Percentiles rank a stretch among this genome's conserved stretches.
phyloP scores from a whole-genome alignment of 2,329 filamentous ascomycete species.

The Pyricularia grisea region DNA sequence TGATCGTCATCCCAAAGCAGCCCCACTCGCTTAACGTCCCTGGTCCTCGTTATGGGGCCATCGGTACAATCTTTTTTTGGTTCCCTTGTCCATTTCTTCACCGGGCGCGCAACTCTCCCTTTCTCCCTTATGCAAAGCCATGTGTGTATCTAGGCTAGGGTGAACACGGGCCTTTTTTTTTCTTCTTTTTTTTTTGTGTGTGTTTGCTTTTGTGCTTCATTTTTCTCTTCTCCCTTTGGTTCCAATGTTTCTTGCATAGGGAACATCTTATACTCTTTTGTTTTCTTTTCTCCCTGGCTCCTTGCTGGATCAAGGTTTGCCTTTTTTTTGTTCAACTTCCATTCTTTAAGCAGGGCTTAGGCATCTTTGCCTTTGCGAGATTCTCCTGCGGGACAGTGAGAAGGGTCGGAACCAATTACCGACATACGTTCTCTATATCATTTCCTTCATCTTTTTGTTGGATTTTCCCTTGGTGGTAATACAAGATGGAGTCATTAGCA shows the following conservation, averaged over 20 bases:
- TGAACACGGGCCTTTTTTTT: not conserved
- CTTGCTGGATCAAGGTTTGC: conserved; percentile 2
- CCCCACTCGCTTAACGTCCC: not conserved
- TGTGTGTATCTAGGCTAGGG: not conserved
- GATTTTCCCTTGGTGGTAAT: not conserved
- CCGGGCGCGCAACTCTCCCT: not conserved
- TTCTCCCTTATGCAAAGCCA: not conserved
- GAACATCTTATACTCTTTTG: not conserved
- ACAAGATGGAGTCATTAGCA: not conserved
- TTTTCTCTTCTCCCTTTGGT: not conserved
- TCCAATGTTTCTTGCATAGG: not conserved
- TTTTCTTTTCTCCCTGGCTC: not conserved
- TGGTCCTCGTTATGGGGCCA: not conserved
- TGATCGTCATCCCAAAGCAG: not conserved
- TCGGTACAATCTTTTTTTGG: not conserved
- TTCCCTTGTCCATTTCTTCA: not conserved
- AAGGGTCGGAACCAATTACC: not conserved
- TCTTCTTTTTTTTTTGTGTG: not conserved
- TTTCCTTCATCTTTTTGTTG: not conserved
- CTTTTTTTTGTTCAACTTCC: not conserved
- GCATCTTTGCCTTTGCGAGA: not conserved
- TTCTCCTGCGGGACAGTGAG: not conserved
- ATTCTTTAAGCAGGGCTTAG: not conserved
- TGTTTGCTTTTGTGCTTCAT: not conserved
- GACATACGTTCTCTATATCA: not conserved